Evolutionary conservation across 106 monocot species (phyloP).

Genomic region (Platanthera guangdongensis): DNA sequence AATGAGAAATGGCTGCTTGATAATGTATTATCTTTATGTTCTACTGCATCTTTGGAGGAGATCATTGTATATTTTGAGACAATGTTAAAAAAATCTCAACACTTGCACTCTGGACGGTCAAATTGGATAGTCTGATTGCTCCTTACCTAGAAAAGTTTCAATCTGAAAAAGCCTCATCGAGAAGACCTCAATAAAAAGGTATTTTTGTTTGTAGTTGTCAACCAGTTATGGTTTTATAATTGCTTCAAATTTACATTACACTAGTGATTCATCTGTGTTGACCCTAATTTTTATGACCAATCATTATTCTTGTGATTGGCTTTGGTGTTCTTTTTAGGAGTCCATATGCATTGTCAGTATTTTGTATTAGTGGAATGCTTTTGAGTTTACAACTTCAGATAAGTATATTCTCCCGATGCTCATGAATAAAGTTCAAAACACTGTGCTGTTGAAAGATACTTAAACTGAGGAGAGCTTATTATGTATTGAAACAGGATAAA

Average conservation of each 20-base stretch:
- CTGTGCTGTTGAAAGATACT: no score
- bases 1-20: constrained; percentile 68
- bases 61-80: constrained; percentile 70
- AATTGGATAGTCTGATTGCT: constrained; percentile 60
- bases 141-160: constrained; percentile 29
- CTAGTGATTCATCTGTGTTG: background rate
- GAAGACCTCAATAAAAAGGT: constrained; percentile 16
- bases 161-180: constrained; percentile 2
- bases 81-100: constrained; percentile 89
- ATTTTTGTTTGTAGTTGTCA: background rate
- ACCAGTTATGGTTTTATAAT: background rate
- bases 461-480: no score
- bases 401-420: no score
- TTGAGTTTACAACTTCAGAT: no score
- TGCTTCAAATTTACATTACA: constrained; percentile 2
- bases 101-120: constrained; percentile 86
- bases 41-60: constrained; percentile 39
- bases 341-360: no score
- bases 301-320: background rate
- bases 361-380: no score
- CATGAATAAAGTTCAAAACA: background rate
- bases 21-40: constrained; percentile 20
- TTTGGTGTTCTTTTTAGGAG: no score
- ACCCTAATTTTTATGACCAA: background rate
- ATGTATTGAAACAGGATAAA: no score